These are phyloP conservation scores for Aspergillus uvarum DNA, from an alignment of 2,329 filamentous ascomycete genomes.

Conservation along the genomic window DNA sequence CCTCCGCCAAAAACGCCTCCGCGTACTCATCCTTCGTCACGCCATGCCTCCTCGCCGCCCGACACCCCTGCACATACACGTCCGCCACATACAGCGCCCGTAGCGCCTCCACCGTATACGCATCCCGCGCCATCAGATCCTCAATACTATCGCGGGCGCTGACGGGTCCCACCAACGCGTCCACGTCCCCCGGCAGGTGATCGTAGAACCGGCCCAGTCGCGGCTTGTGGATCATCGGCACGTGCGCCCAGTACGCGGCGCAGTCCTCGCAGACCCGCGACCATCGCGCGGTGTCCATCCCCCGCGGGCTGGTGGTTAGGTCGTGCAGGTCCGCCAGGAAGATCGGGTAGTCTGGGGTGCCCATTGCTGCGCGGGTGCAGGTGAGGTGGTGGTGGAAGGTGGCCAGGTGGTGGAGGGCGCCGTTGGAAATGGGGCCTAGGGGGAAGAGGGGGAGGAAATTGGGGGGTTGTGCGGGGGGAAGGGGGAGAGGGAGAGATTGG, in stretches of 20 bases:
- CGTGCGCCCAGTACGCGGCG: background rate
- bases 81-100: background rate
- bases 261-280: background rate
- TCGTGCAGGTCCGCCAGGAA: background rate
- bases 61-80: background rate
- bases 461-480: background rate
- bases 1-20: background rate
- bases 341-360: background rate
- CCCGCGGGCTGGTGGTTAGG: background rate
- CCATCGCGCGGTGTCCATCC: background rate
- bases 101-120: background rate
- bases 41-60: background rate
- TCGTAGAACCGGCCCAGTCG: background rate
- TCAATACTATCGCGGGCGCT: background rate
- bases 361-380: background rate
- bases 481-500: too few relatives aligned
- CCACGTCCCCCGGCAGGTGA: too few relatives aligned
- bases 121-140: background rate
- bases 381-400: background rate
- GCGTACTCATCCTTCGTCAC: background rate
- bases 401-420: background rate
- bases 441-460: background rate
- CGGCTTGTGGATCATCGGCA: too few relatives aligned
- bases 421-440: background rate
- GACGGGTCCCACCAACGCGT: too few relatives aligned